Evolutionary conservation across 129 eudicot genomes (phyloP).

Genomic region (Flaveria bidentis): DNA sequence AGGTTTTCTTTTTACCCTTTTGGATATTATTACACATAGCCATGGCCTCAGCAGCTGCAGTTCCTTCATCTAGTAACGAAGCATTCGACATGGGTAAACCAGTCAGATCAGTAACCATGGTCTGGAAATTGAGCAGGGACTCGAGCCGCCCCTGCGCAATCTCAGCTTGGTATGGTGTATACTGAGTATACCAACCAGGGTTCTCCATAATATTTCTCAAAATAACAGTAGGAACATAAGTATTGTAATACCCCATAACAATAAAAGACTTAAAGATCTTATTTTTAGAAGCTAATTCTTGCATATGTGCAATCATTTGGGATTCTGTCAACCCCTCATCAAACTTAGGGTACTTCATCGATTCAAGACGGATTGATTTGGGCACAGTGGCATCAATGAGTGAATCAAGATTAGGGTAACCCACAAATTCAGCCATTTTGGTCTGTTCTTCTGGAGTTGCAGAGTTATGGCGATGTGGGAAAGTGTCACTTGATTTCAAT

Average conservation of each 20-base stretch:
- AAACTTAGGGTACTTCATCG: constrained; percentile 69
- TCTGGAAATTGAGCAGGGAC: constrained; percentile 79
- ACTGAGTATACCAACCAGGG: constrained; percentile 95
- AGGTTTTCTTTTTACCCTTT: constrained; percentile 88
- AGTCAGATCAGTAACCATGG: constrained; percentile 87
- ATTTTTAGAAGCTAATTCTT: constrained; percentile 68
- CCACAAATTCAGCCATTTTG: constrained; percentile 77
- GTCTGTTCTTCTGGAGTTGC: constrained; percentile 80
- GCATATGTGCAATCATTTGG: constrained; percentile 88
- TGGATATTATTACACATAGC: constrained; percentile 89
- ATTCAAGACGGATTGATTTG: constrained; percentile 64
- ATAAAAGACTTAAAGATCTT: constrained; percentile 75
- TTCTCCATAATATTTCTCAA: constrained; percentile 89
- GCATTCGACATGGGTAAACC: constrained; percentile 95
- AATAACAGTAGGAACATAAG: constrained; percentile 83
- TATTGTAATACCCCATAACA: constrained; percentile 94
- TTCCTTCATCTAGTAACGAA: constrained; percentile 87
- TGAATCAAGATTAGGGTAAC: constrained; percentile 58
- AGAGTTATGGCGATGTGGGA: constrained; percentile 89
- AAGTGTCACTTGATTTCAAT: constrained; percentile 87
- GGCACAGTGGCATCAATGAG: constrained; percentile 92
- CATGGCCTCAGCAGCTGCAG: constrained; percentile 98
- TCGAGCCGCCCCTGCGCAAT: constrained; percentile 92
- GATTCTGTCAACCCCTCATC: constrained; percentile 84
- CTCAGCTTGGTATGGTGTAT: constrained; percentile 95